A percentile compares a stretch with the other conserved stretches of the same genome.
Evolutionary conservation across 768 basidiomycete genomes (phyloP).

Genomic region (Tricholoma matsutake): DNA sequence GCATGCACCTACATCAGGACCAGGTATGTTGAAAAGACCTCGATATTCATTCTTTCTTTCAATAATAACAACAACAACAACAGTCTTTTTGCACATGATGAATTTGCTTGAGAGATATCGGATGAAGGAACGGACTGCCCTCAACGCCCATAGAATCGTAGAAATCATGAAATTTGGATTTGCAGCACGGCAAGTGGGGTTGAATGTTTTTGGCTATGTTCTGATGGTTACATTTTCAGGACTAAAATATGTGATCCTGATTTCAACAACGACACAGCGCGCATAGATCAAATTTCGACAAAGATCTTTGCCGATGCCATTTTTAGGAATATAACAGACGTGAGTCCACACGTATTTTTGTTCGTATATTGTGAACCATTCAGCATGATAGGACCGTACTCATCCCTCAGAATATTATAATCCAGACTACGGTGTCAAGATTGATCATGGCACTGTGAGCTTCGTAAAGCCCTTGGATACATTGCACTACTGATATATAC

Average conservation of each 20-base stretch:
- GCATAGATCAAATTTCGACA: conserved; percentile 62
- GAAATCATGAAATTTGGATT: conserved; percentile 81
- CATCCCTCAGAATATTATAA: conserved; percentile 83
- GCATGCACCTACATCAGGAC: conserved; percentile 82
- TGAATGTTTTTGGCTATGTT: not conserved
- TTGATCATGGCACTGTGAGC: conserved; percentile 86
- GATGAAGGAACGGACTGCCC: conserved; percentile 47
- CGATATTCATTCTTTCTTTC: not conserved
- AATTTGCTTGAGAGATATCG: conserved; percentile 82
- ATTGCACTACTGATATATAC: conserved; percentile 3
- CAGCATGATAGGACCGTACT: conserved; percentile 61
- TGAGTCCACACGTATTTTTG: conserved; percentile 33
- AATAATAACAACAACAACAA: not conserved
- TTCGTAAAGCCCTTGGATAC: not conserved
- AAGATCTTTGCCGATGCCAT: conserved; percentile 66
- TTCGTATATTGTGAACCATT: not conserved
- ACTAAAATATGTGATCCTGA: conserved; percentile 81
- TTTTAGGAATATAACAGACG: conserved; percentile 76
- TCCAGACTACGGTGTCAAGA: conserved; percentile 73
- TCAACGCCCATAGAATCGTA: conserved; percentile 76
- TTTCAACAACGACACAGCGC: conserved; percentile 53
- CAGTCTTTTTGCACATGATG: conserved; percentile 86
- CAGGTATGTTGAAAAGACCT: conserved; percentile 35
- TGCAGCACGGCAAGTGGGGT: conserved; percentile 38
- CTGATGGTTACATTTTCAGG: conserved; percentile 32